Conservation (phyloP, 1,284 basidiomycete species). For the Ceratobasidium sp. region DNA sequence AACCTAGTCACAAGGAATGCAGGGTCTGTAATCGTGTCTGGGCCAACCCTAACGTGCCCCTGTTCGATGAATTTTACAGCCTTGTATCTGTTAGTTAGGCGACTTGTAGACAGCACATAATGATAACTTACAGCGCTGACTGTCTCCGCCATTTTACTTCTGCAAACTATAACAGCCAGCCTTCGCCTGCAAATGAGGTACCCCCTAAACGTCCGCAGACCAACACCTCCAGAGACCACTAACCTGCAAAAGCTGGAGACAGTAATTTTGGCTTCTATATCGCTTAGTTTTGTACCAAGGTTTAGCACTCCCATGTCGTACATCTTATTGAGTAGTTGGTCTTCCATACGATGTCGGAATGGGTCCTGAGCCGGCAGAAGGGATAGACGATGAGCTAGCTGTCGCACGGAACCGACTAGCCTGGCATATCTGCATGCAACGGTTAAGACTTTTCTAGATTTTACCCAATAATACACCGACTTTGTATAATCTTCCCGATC, state of each 20-base stretch:
- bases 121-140: constrained; percentile 85
- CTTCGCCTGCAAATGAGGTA: constrained; percentile 64
- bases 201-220: no score
- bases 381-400: constrained; percentile 89
- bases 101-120: constrained; percentile 32
- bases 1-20: constrained; percentile 95
- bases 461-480: constrained; percentile 59
- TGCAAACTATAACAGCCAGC: constrained; percentile 93
- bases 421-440: constrained; percentile 85
- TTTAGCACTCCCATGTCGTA: constrained; percentile 98
- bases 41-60: constrained; percentile 97
- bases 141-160: constrained; percentile 95
- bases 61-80: constrained; percentile 98
- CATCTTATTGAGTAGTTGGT: constrained; percentile 90
- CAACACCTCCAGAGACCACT: background rate
- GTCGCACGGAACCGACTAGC: constrained; percentile 89
- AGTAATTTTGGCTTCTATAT: constrained; percentile 94
- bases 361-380: constrained; percentile 92
- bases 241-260: constrained; percentile 92
- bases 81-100: constrained; percentile 61
- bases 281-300: constrained; percentile 85
- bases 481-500: constrained; percentile 97
- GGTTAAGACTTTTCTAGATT: constrained; percentile 16
- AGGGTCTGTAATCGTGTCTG: constrained; percentile 96
- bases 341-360: constrained; percentile 88